Base-by-base conservation (phyloP, 2,329 filamentous ascomycete species). In the Aspergillus sp. region DNA sequence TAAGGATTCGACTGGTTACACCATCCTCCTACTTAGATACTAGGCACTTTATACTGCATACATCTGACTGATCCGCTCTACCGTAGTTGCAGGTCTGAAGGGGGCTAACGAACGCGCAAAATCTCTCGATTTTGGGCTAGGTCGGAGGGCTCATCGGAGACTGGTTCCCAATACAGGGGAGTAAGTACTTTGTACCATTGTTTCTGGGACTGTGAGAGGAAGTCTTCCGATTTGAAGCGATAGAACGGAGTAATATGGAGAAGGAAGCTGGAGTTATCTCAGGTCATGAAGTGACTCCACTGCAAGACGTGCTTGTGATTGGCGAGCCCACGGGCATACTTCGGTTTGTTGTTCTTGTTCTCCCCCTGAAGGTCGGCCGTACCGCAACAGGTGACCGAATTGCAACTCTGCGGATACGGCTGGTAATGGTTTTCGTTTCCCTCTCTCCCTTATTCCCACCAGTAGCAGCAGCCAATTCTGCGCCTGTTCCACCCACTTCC, bases 361-460 rank as follows among this genome's bases (percentile, higher is more conserved):
- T 28, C 41, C 36, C 55, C 50, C 47, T 56, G 48, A 41, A 55
- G 39, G 39, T 55, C 52, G 52, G 52, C 52, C 52, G 52, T 54
- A 54, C 52, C 52, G 52, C 52, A 54, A 54, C 52, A 51, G 48
- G 38, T 51, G 17, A 58, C 47, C 55, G 55, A 17, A 23, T 12
- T 51, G 47, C 19, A 32, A 21, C 28, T 50, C 30, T 30, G 38
- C 25, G 55, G 21, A 28, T 48, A 53, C 28, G 30, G 55, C 17
- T 47, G 51, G 41, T 54, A 41, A 25, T 12, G 47, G 38, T 30
- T 55, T 30, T 49, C 41, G 30, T 48, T 36, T 36, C 32, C 36
- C 15, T 52, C 25, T 52, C 49, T 55, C 62, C 25, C 25, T 28
- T 59, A 61, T 64, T 63, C 54, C 63, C 59, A 63, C 62, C 61